These are phyloP conservation scores for Cyberlindnera veronae DNA, from an alignment of 805 yeast genomes.

Conservation along the genomic window DNA sequence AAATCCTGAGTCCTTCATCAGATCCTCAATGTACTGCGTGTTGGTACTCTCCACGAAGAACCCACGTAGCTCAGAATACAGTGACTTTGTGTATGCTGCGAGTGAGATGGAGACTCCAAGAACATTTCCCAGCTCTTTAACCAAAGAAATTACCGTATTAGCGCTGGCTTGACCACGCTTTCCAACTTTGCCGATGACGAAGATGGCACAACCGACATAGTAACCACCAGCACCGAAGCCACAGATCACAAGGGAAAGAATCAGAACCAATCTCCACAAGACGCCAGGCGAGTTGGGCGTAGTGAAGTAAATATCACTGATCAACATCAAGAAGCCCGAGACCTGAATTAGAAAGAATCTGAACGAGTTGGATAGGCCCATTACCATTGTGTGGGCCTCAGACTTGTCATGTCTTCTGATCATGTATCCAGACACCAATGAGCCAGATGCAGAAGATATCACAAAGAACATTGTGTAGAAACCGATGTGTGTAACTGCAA, in stretches of 20 bases:
- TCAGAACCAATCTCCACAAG: constrained; percentile 22
- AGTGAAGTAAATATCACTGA: constrained; percentile 6
- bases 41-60: constrained; percentile 22
- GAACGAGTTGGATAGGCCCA: constrained; percentile 18
- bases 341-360: constrained; percentile 17
- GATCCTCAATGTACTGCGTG: constrained; percentile 5
- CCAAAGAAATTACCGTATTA: constrained; percentile 42
- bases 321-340: constrained; percentile 19
- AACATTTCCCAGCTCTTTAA: constrained; percentile 42
- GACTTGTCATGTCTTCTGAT: constrained; percentile 26
- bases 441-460: constrained; percentile 37
- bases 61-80: constrained; percentile 26
- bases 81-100: constrained; percentile 30
- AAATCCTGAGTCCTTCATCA: constrained; percentile 19
- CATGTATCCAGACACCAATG: constrained; percentile 35
- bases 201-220: constrained; percentile 36
- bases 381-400: constrained; percentile 23
- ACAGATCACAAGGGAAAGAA: constrained; percentile 29
- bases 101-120: constrained; percentile 40
- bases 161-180: constrained; percentile 40
- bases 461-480: constrained; percentile 40
- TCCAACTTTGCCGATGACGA: constrained; percentile 41
- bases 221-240: constrained; percentile 42
- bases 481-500: constrained; percentile 38
- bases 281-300: constrained; percentile 12